Evolutionary conservation across 2,329 filamentous ascomycete species (phyloP).

Genomic region (Penicillium palitans): DNA sequence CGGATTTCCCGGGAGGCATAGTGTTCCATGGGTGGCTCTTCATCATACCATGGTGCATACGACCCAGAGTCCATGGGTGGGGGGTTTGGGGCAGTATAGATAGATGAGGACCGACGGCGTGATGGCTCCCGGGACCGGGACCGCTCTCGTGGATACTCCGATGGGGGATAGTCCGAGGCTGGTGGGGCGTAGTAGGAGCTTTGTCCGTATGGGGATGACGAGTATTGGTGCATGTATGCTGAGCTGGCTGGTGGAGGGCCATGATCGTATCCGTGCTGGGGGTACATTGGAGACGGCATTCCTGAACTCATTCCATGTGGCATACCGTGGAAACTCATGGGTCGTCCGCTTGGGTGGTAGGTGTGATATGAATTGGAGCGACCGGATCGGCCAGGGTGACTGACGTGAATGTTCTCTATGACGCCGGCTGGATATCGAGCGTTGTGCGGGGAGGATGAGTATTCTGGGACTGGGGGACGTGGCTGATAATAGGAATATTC

Average conservation of each 20-base stretch:
- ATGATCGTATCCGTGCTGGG: conserved; percentile 34
- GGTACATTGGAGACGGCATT: conserved; percentile 26
- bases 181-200: conserved; percentile 31
- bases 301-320: conserved; percentile 33
- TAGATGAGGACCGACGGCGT: conserved; percentile 34
- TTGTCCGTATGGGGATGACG: conserved; percentile 35
- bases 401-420: conserved; percentile 35
- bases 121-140: conserved; percentile 38
- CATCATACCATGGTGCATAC: conserved; percentile 32
- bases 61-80: conserved; percentile 37
- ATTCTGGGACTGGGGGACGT: conserved; percentile 33
- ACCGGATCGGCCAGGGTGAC: conserved; percentile 29
- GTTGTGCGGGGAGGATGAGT: conserved; percentile 33
- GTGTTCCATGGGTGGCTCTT: conserved; percentile 28
- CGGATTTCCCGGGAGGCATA: conserved; percentile 32
- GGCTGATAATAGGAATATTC: conserved; percentile 33
- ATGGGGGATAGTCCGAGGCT: conserved; percentile 30
- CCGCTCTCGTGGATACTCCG: conserved; percentile 35
- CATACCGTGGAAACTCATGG: conserved; percentile 43
- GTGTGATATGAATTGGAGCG: conserved; percentile 41
- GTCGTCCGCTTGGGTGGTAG: conserved; percentile 38
- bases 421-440: conserved; percentile 31
- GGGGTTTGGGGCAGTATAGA: conserved; percentile 33
- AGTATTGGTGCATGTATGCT: conserved; percentile 38
- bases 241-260: conserved; percentile 42